A percentile compares a stretch with the other conserved stretches of the same genome.
Conservation (phyloP, 2,329 filamentous ascomycete genomes). For the Aurifilum marmelostoma region DNA sequence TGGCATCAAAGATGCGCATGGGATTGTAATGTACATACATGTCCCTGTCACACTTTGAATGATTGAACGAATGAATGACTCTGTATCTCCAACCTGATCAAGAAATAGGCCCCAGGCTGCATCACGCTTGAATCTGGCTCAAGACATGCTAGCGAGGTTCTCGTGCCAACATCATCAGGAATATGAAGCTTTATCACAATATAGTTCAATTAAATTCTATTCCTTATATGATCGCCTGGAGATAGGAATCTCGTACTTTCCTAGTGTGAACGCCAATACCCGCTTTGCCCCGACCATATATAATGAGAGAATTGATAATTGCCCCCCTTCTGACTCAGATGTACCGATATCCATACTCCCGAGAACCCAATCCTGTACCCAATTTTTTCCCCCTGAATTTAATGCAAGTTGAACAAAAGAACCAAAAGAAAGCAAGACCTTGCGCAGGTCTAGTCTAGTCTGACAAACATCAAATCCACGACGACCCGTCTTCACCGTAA, state of each 20-base stretch:
- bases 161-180: not conserved
- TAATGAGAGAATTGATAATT: not conserved
- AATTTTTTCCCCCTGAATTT: not conserved
- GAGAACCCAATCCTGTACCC: not conserved
- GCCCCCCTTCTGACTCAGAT: not conserved
- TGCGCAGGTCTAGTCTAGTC: not conserved
- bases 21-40: not conserved
- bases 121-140: not conserved
- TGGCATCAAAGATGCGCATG: not conserved
- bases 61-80: not conserved
- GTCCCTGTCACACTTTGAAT: not conserved
- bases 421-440: not conserved
- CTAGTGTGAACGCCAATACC: not conserved
- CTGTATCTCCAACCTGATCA: not conserved
- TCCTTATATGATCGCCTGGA: not conserved
- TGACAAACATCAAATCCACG: slow-evolving; percentile 1
- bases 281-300: not conserved
- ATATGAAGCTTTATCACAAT: not conserved
- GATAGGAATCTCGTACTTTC: not conserved
- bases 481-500: slow-evolving; percentile 3
- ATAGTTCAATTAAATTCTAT: not conserved
- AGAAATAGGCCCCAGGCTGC: not conserved
- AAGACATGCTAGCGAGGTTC: no score
- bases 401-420: not conserved
- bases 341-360: not conserved